phyloP scores from a whole-genome alignment of 2,329 filamentous ascomycete genomes.

The Clonostachys solani region DNA sequence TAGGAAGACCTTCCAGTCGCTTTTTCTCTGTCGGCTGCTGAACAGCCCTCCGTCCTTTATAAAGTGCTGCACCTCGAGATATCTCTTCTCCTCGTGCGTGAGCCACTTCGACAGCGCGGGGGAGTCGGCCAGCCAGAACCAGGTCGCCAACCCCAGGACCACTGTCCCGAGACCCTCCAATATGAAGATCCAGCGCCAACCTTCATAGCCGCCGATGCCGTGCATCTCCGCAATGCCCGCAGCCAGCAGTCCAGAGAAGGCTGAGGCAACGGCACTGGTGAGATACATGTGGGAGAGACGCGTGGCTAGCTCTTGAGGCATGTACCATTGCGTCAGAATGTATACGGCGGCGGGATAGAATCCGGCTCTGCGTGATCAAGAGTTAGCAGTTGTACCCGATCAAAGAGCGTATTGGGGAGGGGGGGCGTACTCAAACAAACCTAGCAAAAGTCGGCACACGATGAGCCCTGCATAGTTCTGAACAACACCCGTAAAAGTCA shows the following conservation, averaged over 20 bases:
- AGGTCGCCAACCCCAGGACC: conserved; percentile 59
- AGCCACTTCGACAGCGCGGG: conserved; percentile 36
- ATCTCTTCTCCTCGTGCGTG: conserved; percentile 71
- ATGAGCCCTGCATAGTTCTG: conserved; percentile 40
- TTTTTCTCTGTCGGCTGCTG: background rate
- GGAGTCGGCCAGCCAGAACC: conserved; percentile 75
- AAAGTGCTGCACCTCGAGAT: conserved; percentile 33
- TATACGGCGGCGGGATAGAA: conserved; percentile 61
- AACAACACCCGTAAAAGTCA: conserved; percentile 37
- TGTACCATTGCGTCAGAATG: conserved; percentile 55
- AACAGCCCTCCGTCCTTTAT: background rate
- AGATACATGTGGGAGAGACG: conserved; percentile 74
- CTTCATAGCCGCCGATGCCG: conserved; percentile 52
- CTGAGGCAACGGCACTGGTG: conserved; percentile 73
- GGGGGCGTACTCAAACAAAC: conserved; percentile 26
- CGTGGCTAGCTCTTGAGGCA: conserved; percentile 47
- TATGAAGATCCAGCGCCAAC: conserved; percentile 66
- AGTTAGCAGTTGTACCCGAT: background rate
- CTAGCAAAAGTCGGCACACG: conserved; percentile 34
- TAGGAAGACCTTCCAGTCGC: background rate
- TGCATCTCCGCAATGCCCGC: conserved; percentile 68
- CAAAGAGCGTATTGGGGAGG: conserved; percentile 5
- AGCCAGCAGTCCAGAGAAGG: conserved; percentile 69
- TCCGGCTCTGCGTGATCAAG: conserved; percentile 41
- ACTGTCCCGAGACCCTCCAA: conserved; percentile 68